Conservation (phyloP, 2,329 filamentous ascomycete species). For the Fusarium keratoplasticum region DNA sequence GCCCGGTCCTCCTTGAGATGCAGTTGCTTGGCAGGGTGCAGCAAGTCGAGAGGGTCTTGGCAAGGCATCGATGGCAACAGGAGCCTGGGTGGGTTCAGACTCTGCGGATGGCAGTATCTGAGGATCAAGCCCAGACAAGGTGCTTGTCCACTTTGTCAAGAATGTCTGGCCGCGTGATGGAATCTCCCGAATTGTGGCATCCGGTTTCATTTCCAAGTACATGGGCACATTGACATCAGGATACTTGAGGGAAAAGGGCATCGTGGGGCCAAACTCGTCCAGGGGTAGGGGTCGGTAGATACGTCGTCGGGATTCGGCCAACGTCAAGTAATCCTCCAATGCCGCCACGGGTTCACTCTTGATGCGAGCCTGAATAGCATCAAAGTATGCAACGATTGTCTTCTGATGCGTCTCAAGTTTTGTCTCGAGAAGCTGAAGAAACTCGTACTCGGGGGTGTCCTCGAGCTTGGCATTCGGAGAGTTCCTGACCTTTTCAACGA, state of each 20-base stretch:
- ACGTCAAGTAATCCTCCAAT: background rate
- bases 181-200: background rate
- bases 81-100: background rate
- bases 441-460: background rate
- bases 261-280: background rate
- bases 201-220: background rate
- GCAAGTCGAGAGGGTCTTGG: background rate
- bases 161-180: background rate
- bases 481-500: background rate
- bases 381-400: background rate
- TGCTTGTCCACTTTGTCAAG: background rate
- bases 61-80: background rate
- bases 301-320: background rate
- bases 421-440: background rate
- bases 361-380: background rate
- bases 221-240: background rate
- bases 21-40: background rate
- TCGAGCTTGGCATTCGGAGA: background rate
- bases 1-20: background rate
- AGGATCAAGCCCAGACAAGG: background rate
- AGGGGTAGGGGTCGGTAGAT: background rate
- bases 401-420: background rate
- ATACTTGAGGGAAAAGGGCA: background rate
- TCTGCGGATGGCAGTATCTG: background rate
- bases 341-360: background rate